Evolutionary conservation across 371 early-diverging fungal genomes (phyloP).

Genomic region (Lichtheimia ornata): DNA sequence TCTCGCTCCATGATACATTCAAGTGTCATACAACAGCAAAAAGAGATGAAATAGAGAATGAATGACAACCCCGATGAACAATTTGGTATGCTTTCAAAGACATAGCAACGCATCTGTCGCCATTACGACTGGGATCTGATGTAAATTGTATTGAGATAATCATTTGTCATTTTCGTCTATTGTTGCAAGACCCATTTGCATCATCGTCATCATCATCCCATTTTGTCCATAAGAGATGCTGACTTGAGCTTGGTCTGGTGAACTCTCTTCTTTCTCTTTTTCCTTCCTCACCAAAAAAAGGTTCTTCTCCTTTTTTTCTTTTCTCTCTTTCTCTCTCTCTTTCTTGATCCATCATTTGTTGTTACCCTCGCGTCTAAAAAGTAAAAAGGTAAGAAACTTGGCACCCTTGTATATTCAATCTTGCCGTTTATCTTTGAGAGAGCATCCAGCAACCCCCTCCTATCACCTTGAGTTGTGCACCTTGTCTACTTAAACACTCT

Average conservation of each 20-base stretch:
- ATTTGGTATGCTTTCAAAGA: no score
- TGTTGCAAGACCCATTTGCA: conserved; percentile 2
- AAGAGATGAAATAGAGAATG: no score
- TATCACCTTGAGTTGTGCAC: no score
- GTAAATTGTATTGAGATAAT: background rate
- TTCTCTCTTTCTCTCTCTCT: background rate
- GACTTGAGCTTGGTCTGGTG: no score
- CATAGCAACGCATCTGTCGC: background rate
- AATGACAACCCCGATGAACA: no score
- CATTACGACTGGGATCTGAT: conserved; percentile 6
- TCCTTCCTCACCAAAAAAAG: background rate
- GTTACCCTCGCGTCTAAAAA: conserved; percentile 9
- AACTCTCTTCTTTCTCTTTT: background rate
- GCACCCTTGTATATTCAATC: conserved; percentile 5
- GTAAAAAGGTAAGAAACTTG: conserved; percentile 6
- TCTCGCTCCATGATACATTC: no score
- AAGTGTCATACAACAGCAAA: no score
- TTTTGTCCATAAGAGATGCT: conserved; percentile 3
- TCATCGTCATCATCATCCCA: conserved; percentile 4
- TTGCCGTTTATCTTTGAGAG: background rate
- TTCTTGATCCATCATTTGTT: background rate
- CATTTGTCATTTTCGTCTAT: conserved; percentile 2
- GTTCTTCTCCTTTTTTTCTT: background rate
- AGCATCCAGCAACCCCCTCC: background rate
- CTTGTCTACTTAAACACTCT: background rate